These are phyloP conservation scores for Colletotrichum euphorbiae DNA, from an alignment of 2,329 filamentous ascomycete genomes.

Conservation along the genomic window DNA sequence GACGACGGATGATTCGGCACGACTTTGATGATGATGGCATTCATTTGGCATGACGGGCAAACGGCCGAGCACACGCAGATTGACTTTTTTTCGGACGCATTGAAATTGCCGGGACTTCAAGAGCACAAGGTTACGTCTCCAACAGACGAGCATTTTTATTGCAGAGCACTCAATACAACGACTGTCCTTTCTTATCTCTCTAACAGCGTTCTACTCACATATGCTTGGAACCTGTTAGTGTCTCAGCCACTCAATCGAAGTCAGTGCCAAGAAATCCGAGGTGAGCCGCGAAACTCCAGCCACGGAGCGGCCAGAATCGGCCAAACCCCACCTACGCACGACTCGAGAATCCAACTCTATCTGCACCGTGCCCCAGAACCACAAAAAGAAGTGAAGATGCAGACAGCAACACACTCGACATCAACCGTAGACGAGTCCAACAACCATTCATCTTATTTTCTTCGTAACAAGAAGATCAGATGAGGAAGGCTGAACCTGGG, in stretches of 20 bases:
- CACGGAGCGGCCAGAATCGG: no score
- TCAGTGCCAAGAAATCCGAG: constrained; percentile 25
- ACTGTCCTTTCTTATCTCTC: constrained; percentile 3
- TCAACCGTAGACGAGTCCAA: no score
- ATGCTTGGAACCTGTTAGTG: constrained; percentile 33
- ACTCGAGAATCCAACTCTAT: no score
- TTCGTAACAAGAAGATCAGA: background rate
- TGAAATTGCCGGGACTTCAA: background rate
- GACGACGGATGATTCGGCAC: constrained; percentile 6
- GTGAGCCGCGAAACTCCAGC: no score
- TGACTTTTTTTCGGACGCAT: no score
- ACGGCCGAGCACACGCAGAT: background rate
- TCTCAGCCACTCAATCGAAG: constrained; percentile 28
- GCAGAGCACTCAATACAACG: constrained; percentile 17
- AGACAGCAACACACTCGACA: no score
- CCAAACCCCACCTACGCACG: no score
- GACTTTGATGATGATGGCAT: constrained; percentile 18
- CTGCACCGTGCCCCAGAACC: no score
- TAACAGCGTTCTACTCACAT: constrained; percentile 20
- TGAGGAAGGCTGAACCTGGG: background rate
- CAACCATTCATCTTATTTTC: background rate
- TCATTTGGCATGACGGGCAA: constrained; percentile 33
- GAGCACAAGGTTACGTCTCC: constrained; percentile 11
- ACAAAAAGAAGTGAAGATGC: no score
- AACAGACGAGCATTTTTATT: constrained; percentile 15